Base-by-base conservation (phyloP, 805 yeast genomes). In the Danielozyma ontarioensis region DNA sequence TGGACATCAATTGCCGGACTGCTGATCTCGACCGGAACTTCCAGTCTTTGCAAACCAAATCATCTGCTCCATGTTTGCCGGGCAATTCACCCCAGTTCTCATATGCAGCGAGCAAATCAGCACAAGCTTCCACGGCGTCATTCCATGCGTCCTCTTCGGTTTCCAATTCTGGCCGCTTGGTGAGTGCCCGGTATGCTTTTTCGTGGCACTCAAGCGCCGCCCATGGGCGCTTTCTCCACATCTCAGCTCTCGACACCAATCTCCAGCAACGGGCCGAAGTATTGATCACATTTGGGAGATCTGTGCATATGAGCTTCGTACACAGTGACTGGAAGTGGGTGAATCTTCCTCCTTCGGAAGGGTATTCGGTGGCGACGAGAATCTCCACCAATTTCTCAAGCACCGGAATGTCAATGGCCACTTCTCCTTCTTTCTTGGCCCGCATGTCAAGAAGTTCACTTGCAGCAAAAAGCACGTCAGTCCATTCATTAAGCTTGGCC, bases 41-140 rank as follows among this genome's bases (percentile, higher is more conserved):
- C 97, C 97, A 89, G 52, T 88, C 95, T 50, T 80, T 78, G 55
- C 96, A 88, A 7, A 89, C 94, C n/a, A 81, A 44, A 53, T 83
- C 86, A 14, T 81, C 94, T 2, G 86, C 88, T 16, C 82, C 83
- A 49, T 80, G 73, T 47, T 76, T 80, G 5, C 94, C 94, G 8
- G 84, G 83, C 45, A 76, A 57, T 37, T 83, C 93, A n/a, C 97
- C 97, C 21, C 85, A 69, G 3, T 84, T 80, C 50, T 81, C 88
- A 54, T 88, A 90, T 1, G 96, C 90, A 26, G 93, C 83, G 2
- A 83, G 79, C 35, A 90, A 66, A 40, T 88, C 95, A 22, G 64
- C 57, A 51, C 95, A 83, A 1, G 83, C 73, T 15, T 80, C 89
- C 4, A 85, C 88, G 0, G 95, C 86, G 23, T 76, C 80, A 41